phyloP scores from a whole-genome alignment of 371 early-diverging fungal species.

The Dichotomocladium elegans region DNA sequence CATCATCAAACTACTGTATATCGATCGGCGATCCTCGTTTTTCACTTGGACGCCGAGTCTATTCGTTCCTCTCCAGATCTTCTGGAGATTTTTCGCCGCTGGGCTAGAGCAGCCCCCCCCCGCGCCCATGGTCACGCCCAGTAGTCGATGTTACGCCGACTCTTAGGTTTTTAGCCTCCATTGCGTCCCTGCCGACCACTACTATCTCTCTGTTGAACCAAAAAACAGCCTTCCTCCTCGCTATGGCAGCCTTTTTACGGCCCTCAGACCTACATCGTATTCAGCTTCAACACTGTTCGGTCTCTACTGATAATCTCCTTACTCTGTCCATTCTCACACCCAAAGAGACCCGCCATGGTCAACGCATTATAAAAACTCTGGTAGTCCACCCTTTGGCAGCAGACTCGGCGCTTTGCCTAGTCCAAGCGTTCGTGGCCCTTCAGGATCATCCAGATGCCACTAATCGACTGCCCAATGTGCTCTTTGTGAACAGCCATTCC shows the following conservation, averaged over 20 bases:
- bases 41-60: background rate
- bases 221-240: conserved; percentile 6
- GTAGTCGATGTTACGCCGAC: background rate
- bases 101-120: background rate
- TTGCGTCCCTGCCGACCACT: background rate
- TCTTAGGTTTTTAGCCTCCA: background rate
- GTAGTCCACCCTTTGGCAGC: background rate
- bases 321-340: conserved; percentile 46
- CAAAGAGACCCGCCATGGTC: conserved; percentile 6
- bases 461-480: background rate
- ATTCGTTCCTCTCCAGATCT: background rate
- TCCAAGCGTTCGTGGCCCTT: background rate
- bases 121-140: background rate
- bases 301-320: background rate
- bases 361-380: background rate
- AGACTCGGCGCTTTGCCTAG: background rate
- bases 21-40: background rate
- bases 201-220: background rate
- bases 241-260: background rate
- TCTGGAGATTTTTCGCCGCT: background rate
- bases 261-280: conserved; percentile 6
- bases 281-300: background rate
- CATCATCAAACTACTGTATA: background rate
- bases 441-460: conserved; percentile 2
- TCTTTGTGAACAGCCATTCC: background rate